phyloP scores from a whole-genome alignment of 2,329 filamentous ascomycete genomes.

The Penicillium griseofulvum region DNA sequence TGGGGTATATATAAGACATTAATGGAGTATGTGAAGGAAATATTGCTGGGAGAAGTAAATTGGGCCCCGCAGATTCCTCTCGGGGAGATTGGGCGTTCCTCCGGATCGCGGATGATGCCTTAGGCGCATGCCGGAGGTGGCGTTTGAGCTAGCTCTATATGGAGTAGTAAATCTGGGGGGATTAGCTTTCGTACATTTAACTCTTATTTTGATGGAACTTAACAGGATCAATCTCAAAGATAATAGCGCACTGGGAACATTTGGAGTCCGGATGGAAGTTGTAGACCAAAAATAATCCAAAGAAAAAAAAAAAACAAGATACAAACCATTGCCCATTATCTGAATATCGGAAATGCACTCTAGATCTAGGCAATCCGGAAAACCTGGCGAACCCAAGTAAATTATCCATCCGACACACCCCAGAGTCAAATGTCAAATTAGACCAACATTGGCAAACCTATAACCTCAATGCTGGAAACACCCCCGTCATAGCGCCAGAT shows the following conservation, averaged over 20 bases:
- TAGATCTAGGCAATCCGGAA: neutral
- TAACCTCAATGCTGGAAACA: neutral
- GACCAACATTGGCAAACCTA: neutral
- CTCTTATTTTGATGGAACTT: neutral
- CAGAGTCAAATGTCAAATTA: neutral
- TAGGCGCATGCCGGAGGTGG: neutral
- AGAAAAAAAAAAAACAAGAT: no score
- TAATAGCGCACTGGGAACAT: neutral
- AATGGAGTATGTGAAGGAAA: neutral
- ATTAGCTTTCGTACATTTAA: neutral
- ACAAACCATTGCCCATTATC: neutral
- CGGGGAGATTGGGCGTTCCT: constrained; percentile 8
- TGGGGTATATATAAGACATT: neutral
- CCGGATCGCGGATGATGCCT: constrained; percentile 1
- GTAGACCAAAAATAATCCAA: neutral
- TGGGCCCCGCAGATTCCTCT: constrained; percentile 6
- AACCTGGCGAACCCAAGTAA: neutral
- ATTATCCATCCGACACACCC: neutral
- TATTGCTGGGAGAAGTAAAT: neutral
- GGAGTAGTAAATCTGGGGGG: neutral
- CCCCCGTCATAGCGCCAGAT: neutral
- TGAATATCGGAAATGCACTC: neutral
- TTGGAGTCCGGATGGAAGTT: no score
- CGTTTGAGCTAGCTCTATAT: constrained; percentile 1
- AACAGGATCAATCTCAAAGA: neutral